phyloP scores from a whole-genome alignment of 495 filamentous ascomycete genomes.

The Tuber umbilicatum region DNA sequence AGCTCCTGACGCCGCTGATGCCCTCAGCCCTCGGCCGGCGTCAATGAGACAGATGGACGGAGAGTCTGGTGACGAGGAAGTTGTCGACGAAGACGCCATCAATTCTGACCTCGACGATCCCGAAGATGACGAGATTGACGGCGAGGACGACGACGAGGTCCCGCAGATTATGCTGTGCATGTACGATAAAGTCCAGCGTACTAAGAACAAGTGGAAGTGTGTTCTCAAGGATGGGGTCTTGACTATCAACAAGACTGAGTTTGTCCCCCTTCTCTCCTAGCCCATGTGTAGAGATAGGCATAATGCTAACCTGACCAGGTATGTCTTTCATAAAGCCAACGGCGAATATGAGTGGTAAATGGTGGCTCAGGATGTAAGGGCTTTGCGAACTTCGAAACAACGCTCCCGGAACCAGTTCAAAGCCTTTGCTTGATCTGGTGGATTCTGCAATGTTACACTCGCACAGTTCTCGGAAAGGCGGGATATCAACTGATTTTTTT shows the following conservation, averaged over 20 bases:
- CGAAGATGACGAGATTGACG: slow-evolving; percentile 70
- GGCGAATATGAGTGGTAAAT: slow-evolving; percentile 95
- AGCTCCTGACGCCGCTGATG: neutral
- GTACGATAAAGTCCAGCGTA: slow-evolving; percentile 97
- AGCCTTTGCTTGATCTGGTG: slow-evolving; percentile 13
- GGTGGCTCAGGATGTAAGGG: slow-evolving; percentile 7
- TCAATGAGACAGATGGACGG: slow-evolving; percentile 56
- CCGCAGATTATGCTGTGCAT: slow-evolving; percentile 94
- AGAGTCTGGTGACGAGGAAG: slow-evolving; percentile 58
- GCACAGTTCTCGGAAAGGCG: neutral
- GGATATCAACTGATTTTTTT: slow-evolving; percentile 16
- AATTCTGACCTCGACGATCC: slow-evolving; percentile 97
- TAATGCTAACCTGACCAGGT: slow-evolving; percentile 49
- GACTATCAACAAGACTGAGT: slow-evolving; percentile 83
- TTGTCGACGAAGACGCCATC: slow-evolving; percentile 86
- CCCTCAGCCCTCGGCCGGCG: neutral
- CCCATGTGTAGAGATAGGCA: neutral
- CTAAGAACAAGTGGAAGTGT: slow-evolving; percentile 99
- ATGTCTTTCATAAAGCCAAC: slow-evolving; percentile 93
- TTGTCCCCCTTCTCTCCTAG: slow-evolving; percentile 41
- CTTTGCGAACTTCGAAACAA: neutral
- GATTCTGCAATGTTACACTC: slow-evolving; percentile 3
- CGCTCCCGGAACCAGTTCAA: neutral
- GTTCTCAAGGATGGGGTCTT: slow-evolving; percentile 93
- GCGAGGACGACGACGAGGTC: slow-evolving; percentile 69